These are phyloP conservation scores for Monosporozyma aerobia DNA, from an alignment of 805 yeast genomes.

Conservation along the genomic window DNA sequence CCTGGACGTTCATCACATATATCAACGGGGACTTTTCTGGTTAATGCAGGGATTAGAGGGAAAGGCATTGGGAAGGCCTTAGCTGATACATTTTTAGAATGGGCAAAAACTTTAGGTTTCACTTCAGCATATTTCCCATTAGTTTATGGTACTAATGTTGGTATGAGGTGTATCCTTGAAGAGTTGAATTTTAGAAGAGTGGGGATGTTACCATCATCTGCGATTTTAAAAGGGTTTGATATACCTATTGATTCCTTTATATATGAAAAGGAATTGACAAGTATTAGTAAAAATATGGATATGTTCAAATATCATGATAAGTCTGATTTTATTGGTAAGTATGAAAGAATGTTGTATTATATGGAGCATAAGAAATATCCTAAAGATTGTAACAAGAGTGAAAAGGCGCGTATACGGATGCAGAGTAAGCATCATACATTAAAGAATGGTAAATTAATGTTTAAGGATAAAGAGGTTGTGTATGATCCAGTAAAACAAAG, in stretches of 20 bases:
- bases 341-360: constrained; percentile 69
- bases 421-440: constrained; percentile 69
- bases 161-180: constrained; percentile 74
- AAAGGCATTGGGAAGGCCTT: constrained; percentile 84
- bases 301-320: constrained; percentile 22
- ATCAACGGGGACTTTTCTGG: constrained; percentile 82
- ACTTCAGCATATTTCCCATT: constrained; percentile 76
- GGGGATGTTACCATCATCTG: constrained; percentile 82
- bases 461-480: constrained; percentile 78
- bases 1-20: constrained; percentile 91
- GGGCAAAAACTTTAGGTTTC: constrained; percentile 88
- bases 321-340: constrained; percentile 35
- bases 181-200: constrained; percentile 64
- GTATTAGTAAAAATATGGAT: constrained; percentile 29
- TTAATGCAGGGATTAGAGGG: constrained; percentile 86
- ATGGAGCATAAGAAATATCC: constrained; percentile 83
- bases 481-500: constrained; percentile 66
- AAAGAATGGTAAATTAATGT: constrained; percentile 59
- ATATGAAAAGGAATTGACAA: constrained; percentile 72
- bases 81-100: constrained; percentile 73
- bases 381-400: constrained; percentile 68
- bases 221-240: constrained; percentile 74
- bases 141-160: constrained; percentile 79
- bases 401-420: constrained; percentile 71
- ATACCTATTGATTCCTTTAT: constrained; percentile 80